Evolutionary conservation across 2,329 filamentous ascomycete genomes (phyloP).

Genomic region (Penicillium aurantiogriseum): DNA sequence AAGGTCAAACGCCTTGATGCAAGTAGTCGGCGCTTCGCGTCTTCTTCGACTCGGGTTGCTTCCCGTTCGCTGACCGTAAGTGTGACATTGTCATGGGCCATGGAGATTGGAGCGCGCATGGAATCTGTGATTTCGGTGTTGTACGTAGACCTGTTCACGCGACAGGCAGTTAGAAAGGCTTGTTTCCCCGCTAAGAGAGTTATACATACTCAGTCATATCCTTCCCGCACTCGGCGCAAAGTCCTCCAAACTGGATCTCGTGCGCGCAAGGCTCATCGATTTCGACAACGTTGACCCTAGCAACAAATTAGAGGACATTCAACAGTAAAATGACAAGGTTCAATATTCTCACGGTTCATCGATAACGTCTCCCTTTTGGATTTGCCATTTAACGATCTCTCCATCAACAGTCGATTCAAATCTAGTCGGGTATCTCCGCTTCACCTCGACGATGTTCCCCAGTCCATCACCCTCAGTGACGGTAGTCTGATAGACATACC

Average conservation of each 20-base stretch:
- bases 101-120: slow-evolving; percentile 86
- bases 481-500: slow-evolving; percentile 80
- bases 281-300: slow-evolving; percentile 61
- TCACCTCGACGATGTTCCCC: slow-evolving; percentile 67
- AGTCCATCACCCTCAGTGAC: slow-evolving; percentile 67
- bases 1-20: slow-evolving; percentile 80
- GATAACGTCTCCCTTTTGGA: slow-evolving; percentile 52
- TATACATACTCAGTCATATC: slow-evolving; percentile 78
- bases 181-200: neutral
- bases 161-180: slow-evolving; percentile 4
- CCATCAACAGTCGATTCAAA: slow-evolving; percentile 86
- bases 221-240: slow-evolving; percentile 90
- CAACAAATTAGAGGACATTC: slow-evolving; percentile 9
- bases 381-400: slow-evolving; percentile 71
- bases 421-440: slow-evolving; percentile 69
- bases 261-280: slow-evolving; percentile 91
- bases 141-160: slow-evolving; percentile 61
- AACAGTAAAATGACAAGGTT: neutral
- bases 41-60: slow-evolving; percentile 77
- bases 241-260: slow-evolving; percentile 82
- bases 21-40: slow-evolving; percentile 79
- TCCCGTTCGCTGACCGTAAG: slow-evolving; percentile 81
- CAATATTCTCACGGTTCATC: slow-evolving; percentile 40
- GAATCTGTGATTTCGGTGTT: slow-evolving; percentile 76
- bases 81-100: slow-evolving; percentile 86